These are phyloP conservation scores for Euphorbia pulcherrima DNA, from an alignment of 345 rosid genomes.

Conservation along the genomic window DNA sequence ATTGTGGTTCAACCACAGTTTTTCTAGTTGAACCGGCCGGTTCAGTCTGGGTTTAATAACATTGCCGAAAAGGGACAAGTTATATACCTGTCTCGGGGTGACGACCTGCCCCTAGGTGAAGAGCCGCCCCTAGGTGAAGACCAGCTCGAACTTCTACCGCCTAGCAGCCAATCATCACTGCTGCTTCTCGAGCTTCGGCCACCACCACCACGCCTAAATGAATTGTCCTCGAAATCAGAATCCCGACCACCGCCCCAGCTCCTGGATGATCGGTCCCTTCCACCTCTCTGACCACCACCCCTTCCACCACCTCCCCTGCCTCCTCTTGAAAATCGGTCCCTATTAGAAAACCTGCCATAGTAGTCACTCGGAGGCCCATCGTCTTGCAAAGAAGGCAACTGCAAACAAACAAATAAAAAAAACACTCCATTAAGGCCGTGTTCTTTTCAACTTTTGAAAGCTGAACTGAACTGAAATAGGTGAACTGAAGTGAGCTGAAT, in stretches of 20 bases:
- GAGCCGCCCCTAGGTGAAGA: not conserved
- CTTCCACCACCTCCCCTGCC: conserved; percentile 38
- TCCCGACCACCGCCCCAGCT: conserved; percentile 57
- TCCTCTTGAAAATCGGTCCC: conserved; percentile 63
- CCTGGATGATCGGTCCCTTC: conserved; percentile 51
- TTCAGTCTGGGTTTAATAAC: not conserved
- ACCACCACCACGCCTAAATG: conserved; percentile 54
- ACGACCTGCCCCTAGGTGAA: conserved; percentile 2
- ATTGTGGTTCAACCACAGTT: too few relatives aligned
- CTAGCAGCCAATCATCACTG: conserved; percentile 71
- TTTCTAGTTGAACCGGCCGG: too few relatives aligned
- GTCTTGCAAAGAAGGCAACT: conserved; percentile 92
- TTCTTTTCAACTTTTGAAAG: too few relatives aligned
- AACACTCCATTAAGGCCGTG: not conserved
- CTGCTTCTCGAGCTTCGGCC: conserved; percentile 57
- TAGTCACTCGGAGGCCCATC: conserved; percentile 77
- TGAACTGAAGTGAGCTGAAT: too few relatives aligned
- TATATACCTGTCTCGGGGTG: conserved; percentile 6
- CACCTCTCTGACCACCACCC: conserved; percentile 3
- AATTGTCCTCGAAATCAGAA: conserved; percentile 32
- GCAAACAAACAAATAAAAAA: conserved; percentile 13
- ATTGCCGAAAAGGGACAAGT: not conserved
- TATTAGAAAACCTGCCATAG: conserved; percentile 73
- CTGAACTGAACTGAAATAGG: too few relatives aligned
- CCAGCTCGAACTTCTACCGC: conserved; percentile 61